Evolutionary conservation across 768 basidiomycete species (phyloP).

Genomic region (Dendrothele bispora): DNA sequence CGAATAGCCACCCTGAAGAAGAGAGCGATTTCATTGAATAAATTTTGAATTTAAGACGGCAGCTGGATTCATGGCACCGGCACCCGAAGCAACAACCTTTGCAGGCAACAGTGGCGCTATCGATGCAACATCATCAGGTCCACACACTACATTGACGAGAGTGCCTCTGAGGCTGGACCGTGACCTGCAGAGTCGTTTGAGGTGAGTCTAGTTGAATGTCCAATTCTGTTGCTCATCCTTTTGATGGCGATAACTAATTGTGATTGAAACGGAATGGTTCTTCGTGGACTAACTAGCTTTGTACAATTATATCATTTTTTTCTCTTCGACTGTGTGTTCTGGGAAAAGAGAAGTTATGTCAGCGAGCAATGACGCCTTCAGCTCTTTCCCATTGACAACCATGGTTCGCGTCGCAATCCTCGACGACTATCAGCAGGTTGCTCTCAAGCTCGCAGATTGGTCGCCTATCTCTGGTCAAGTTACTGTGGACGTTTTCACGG

Average conservation of each 20-base stretch:
- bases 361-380: no score
- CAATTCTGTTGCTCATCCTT: slow-evolving; percentile 36
- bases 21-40: slow-evolving; percentile 77
- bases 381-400: no score
- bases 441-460: slow-evolving; percentile 57
- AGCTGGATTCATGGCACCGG: slow-evolving; percentile 22
- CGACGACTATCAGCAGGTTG: slow-evolving; percentile 60
- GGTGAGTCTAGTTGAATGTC: slow-evolving; percentile 45
- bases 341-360: no score
- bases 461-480: slow-evolving; percentile 36
- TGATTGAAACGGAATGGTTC: no score
- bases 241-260: no score
- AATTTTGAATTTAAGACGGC: slow-evolving; percentile 45
- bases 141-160: slow-evolving; percentile 73
- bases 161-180: slow-evolving; percentile 68
- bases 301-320: no score
- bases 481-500: slow-evolving; percentile 45
- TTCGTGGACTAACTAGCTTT: no score
- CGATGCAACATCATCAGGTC: slow-evolving; percentile 34
- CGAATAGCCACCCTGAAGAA: slow-evolving; percentile 69
- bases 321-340: no score
- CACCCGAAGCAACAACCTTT: slow-evolving; percentile 28
- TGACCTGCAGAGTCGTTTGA: slow-evolving; percentile 84
- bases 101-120: slow-evolving; percentile 31
- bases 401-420: slow-evolving; percentile 56